Evolutionary conservation across 306 rosid species (phyloP), one percentile per base, ranked within the genome.

Genomic region (Prunus mongolica): DNA sequence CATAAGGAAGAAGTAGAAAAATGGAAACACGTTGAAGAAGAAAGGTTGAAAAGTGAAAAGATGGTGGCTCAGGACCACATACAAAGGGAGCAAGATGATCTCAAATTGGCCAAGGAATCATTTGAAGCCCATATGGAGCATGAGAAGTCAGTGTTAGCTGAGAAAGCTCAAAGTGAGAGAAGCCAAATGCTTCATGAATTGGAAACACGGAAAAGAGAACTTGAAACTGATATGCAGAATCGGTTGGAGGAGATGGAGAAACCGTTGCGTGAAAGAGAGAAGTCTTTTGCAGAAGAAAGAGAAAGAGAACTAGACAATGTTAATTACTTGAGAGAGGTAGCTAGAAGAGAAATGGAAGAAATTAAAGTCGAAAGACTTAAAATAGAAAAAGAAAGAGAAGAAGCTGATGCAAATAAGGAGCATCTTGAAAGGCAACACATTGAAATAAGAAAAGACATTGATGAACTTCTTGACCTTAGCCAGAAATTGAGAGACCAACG

Each of bases 281-380:
- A 80, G 72, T 75, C 74, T 64, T 92, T 92, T 77, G 89, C 91
- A 63, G 98, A 95, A 88, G 91, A 86, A 73, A 87, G 88, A 78
- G 90, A 90, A 70, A 86, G 82, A 70, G 93, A 95, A 65, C 67
- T 92, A 32, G 89, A 73, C 47, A 90, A 95, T 72, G 80, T 89
- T 79, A 89, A 85, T 80, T 88, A 86, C 84, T 85, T 90, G 83
- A 89, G 91, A 82, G 97, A 95, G 65, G 88, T 87, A 46, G 93
- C 96, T 74, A 79, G 88, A 79, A 89, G 93, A 84, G 97, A 90
- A 76, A 95, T 89, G 97, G 96, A 95, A 69, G 98, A 89, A 80
- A 81, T 90, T 80, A 92, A 85, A 84, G 87, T 81, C 63, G 90
- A 89, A 81, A 86, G 97, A 74, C 81, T 68, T 80, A 92, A 85